Evolutionary conservation across 495 filamentous ascomycete genomes (phyloP).

Genomic region (Penicillium canariense): DNA sequence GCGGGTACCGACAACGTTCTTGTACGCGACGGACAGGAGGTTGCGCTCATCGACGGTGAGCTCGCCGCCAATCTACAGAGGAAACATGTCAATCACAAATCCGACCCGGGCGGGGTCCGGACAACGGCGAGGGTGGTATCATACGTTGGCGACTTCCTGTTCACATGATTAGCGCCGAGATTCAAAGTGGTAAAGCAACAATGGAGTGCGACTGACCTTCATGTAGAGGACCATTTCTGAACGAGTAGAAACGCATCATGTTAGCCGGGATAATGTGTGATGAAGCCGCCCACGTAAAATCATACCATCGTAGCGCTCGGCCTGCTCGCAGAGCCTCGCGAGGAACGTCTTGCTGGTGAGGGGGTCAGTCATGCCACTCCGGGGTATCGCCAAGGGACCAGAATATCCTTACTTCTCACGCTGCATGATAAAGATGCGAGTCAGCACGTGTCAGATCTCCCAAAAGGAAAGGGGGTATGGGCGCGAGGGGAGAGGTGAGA

Average conservation of each 20-base stretch:
- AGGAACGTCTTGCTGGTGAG: conserved; percentile 97
- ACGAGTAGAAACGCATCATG: conserved; percentile 12
- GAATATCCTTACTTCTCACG: conserved; percentile 74
- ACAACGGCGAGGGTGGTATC: conserved; percentile 15
- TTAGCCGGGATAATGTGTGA: conserved; percentile 21
- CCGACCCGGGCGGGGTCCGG: neutral
- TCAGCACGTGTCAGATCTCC: conserved; percentile 22
- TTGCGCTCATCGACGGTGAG: conserved; percentile 99
- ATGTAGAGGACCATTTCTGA: conserved; percentile 98
- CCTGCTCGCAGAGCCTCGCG: conserved; percentile 99
- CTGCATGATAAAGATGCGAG: conserved; percentile 44
- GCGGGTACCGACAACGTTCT: conserved; percentile 98
- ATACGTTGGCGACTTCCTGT: conserved; percentile 95
- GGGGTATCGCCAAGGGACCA: conserved; percentile 18
- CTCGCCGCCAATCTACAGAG: conserved; percentile 72
- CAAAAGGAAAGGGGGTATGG: conserved; percentile 4
- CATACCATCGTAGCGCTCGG: conserved; percentile 98
- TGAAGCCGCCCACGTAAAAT: conserved; percentile 7
- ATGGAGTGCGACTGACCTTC: conserved; percentile 65
- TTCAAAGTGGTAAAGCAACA: conserved; percentile 17
- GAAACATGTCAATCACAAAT: conserved; percentile 27
- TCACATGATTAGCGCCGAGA: conserved; percentile 35
- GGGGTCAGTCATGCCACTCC: conserved; percentile 33
- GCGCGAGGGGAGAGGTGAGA: conserved; percentile 21
- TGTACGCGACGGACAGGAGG: conserved; percentile 98